Evolutionary conservation across 345 rosid genomes (phyloP).

Genomic region (Eutrema heterophyllum): DNA sequence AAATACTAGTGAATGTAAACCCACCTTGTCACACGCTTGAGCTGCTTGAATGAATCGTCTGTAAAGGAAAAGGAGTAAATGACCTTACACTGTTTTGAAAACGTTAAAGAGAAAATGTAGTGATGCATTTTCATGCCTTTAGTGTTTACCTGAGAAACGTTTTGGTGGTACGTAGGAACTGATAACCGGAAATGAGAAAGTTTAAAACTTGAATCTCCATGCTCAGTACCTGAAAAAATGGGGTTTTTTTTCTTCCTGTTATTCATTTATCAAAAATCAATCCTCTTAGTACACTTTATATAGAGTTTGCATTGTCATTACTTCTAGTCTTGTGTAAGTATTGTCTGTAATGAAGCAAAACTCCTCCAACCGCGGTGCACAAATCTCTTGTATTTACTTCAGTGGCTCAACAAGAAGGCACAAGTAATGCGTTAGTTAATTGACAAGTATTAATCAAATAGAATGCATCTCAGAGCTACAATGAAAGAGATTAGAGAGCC

Average conservation of each 20-base stretch:
- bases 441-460: no score
- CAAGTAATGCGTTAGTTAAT: background rate
- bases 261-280: no score
- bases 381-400: slow-evolving; percentile 82
- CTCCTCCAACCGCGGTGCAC: slow-evolving; percentile 75
- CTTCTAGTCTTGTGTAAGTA: slow-evolving; percentile 72
- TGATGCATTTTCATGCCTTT: background rate
- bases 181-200: slow-evolving; percentile 17
- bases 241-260: no score
- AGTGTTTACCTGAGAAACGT: slow-evolving; percentile 23
- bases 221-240: slow-evolving; percentile 17
- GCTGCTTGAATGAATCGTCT: slow-evolving; percentile 86
- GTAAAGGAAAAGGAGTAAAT: background rate
- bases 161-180: slow-evolving; percentile 27
- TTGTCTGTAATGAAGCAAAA: slow-evolving; percentile 90
- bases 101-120: background rate
- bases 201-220: slow-evolving; percentile 24
- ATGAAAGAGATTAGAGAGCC: no score
- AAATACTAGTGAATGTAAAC: background rate
- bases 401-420: background rate
- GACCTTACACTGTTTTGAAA: background rate
- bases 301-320: slow-evolving; percentile 8
- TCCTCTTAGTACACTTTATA: background rate
- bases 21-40: slow-evolving; percentile 59
- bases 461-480: no score